These are phyloP conservation scores for Persicaria maculosa DNA, from an alignment of 148 eudicot species.

Conservation along the genomic window DNA sequence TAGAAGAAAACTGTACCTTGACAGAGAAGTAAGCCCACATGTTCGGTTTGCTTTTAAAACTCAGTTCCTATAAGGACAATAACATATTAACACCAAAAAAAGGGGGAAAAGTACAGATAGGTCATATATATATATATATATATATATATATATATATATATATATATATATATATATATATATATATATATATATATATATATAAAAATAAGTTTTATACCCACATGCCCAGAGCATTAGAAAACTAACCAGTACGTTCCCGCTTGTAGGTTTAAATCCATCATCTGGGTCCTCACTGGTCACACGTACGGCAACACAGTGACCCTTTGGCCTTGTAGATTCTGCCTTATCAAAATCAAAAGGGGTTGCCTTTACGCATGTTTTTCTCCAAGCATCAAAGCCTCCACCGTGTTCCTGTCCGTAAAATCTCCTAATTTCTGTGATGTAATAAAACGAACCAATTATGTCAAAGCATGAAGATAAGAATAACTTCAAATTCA, in stretches of 20 bases:
- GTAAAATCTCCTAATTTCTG: conserved; percentile 91
- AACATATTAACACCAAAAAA: not conserved
- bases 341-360: conserved; percentile 87
- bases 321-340: conserved; percentile 86
- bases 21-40: conserved; percentile 99
- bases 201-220: not conserved
- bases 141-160: too few species aligned
- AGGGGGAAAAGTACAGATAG: too few species aligned
- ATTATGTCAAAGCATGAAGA: not conserved
- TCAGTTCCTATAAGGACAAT: conserved; percentile 49
- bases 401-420: conserved; percentile 90
- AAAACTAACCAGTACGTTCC: conserved; percentile 79
- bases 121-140: too few species aligned
- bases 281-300: conserved; percentile 99
- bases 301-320: conserved; percentile 96
- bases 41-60: conserved; percentile 97
- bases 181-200: too few species aligned
- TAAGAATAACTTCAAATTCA: not conserved
- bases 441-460: not conserved
- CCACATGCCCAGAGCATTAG: not conserved
- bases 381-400: conserved; percentile 88
- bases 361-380: conserved; percentile 58
- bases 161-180: too few species aligned
- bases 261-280: conserved; percentile 98
- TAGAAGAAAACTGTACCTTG: conserved; percentile 44